A percentile compares a stretch with the other conserved stretches of the same genome.
Evolutionary conservation across 2,329 filamentous ascomycete species (phyloP).

Genomic region (Neofusicoccum umdonicola): DNA sequence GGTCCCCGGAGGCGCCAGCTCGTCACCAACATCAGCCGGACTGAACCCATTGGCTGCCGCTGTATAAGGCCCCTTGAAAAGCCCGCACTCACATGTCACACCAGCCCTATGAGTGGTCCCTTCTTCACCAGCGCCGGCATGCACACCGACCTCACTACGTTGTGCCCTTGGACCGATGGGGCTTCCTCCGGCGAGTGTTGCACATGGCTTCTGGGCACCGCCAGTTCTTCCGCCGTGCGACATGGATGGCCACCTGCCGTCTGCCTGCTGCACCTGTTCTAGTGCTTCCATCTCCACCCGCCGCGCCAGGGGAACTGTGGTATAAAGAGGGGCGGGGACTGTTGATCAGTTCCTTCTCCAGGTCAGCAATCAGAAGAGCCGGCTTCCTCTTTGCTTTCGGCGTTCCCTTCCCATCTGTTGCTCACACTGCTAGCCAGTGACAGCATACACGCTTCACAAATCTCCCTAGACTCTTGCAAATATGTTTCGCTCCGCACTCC

Average conservation of each 20-base stretch:
- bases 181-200: constrained; percentile 6
- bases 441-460: neutral
- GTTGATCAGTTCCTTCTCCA: neutral
- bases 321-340: neutral
- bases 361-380: neutral
- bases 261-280: neutral
- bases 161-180: neutral
- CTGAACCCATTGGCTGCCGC: neutral
- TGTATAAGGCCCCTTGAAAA: neutral
- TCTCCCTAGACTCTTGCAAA: neutral
- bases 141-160: neutral
- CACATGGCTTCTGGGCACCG: constrained; percentile 15
- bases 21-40: neutral
- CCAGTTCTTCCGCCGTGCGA: constrained; percentile 9
- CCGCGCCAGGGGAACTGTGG: neutral
- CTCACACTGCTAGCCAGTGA: neutral
- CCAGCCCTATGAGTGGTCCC: constrained; percentile 5
- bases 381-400: neutral
- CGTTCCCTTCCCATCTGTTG: neutral
- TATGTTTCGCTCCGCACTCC: constrained; percentile 2
- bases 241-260: constrained; percentile 14
- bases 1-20: neutral
- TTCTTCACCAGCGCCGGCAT: neutral
- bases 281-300: neutral
- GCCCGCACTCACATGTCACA: neutral